Conservation (phyloP, 2,329 filamentous ascomycete species). For the Penicillium verrucosum region DNA sequence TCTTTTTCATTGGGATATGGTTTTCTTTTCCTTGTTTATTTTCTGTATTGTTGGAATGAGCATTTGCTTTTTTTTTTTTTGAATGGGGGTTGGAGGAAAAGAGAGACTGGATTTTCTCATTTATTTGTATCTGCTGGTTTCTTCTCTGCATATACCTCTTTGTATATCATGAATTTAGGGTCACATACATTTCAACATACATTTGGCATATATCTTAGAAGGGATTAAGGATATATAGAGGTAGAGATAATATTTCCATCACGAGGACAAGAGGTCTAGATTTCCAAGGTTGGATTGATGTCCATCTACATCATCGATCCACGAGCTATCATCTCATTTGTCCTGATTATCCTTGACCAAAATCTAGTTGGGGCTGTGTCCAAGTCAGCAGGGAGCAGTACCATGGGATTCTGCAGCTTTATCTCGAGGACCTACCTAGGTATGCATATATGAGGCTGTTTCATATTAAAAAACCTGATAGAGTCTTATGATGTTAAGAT, state of each 20-base stretch:
- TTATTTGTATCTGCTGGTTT: not conserved
- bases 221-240: not conserved
- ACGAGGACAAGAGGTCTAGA: not conserved
- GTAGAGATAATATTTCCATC: not conserved
- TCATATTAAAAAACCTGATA: not conserved
- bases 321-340: not conserved
- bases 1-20: not conserved
- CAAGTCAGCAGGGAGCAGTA: not conserved
- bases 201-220: not conserved
- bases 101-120: not conserved
- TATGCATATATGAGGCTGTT: not conserved
- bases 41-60: not conserved
- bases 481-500: not conserved
- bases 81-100: not conserved
- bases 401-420: not conserved
- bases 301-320: not conserved
- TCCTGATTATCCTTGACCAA: not conserved
- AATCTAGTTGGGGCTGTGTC: not conserved
- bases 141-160: not conserved
- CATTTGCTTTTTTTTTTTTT: not conserved
- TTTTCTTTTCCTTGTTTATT: not conserved
- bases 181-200: not conserved
- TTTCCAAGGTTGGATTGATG: not conserved
- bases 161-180: constrained; percentile 1
- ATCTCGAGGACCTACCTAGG: not conserved